phyloP scores from a whole-genome alignment of 2,329 filamentous ascomycete species.

The Berkeleyomyces rouxiae region DNA sequence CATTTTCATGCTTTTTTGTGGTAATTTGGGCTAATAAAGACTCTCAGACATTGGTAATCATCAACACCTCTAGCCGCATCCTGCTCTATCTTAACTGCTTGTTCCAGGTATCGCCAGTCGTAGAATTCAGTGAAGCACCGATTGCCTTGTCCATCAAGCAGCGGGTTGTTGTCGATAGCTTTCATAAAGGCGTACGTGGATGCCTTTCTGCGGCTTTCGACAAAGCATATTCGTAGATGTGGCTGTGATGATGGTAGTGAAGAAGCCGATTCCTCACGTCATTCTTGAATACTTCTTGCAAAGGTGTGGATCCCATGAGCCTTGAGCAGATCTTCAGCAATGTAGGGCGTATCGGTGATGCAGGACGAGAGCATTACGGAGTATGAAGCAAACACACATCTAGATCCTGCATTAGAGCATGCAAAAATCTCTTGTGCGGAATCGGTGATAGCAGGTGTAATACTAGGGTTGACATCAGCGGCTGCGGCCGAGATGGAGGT shows the following conservation, averaged over 20 bases:
- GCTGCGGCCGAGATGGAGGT: neutral
- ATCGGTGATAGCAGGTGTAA: neutral
- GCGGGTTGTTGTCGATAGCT: conserved; percentile 20
- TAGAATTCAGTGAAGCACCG: conserved; percentile 27
- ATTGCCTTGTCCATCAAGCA: conserved; percentile 18
- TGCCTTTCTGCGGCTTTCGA: conserved; percentile 23
- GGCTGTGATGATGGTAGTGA: neutral
- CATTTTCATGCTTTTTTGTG: neutral
- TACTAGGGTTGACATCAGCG: neutral
- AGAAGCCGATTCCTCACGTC: conserved; percentile 16
- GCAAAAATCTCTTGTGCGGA: neutral
- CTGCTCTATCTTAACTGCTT: conserved; percentile 26
- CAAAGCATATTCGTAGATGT: conserved; percentile 19
- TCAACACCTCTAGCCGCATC: conserved; percentile 18
- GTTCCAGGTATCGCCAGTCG: conserved; percentile 30
- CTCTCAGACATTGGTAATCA: neutral
- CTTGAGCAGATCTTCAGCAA: conserved; percentile 24
- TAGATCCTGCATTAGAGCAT: conserved; percentile 21
- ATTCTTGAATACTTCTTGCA: conserved; percentile 22
- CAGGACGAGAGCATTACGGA: conserved; percentile 28
- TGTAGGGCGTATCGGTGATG: conserved; percentile 22
- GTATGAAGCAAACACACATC: conserved; percentile 24
- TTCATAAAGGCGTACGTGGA: conserved; percentile 22
- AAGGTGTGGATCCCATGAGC: conserved; percentile 26
- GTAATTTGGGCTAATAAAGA: neutral